phyloP scores from a whole-genome alignment of 73 alveolate genomes.

The Tetrahymena borealis region DNA sequence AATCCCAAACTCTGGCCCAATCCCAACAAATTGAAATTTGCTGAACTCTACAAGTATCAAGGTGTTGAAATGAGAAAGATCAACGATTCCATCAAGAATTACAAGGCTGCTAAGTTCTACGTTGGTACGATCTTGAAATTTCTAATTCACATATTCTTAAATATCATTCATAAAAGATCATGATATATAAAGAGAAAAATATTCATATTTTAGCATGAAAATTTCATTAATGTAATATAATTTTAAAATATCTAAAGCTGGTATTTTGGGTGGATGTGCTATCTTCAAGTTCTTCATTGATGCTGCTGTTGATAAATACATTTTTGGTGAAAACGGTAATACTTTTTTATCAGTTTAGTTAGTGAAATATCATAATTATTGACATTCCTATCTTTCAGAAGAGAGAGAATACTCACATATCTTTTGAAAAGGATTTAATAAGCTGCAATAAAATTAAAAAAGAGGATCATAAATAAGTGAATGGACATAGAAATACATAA shows the following conservation, averaged over 20 bases:
- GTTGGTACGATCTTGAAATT: neutral
- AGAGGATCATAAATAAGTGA: too few species aligned
- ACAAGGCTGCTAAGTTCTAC: neutral
- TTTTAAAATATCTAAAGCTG: neutral
- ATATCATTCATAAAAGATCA: too few species aligned
- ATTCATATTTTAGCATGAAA: neutral
- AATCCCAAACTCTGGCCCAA: neutral
- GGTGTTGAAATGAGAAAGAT: conserved; percentile 1
- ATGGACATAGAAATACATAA: too few species aligned
- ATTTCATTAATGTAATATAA: neutral
- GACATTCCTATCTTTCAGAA: too few species aligned
- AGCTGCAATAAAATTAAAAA: too few species aligned
- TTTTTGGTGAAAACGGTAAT: neutral
- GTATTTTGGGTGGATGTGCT: neutral
- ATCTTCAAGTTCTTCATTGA: neutral
- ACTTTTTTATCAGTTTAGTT: neutral
- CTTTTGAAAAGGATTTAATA: too few species aligned
- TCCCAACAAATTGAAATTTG: neutral
- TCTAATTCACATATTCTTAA: too few species aligned
- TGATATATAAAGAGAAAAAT: neutral
- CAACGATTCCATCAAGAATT: neutral
- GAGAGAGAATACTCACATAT: too few species aligned
- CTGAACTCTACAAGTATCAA: neutral
- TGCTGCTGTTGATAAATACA: conserved; percentile 3
- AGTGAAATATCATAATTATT: neutral